Evolutionary conservation across 2,329 filamentous ascomycete genomes (phyloP).

Genomic region (Penicillium sclerotigenum): DNA sequence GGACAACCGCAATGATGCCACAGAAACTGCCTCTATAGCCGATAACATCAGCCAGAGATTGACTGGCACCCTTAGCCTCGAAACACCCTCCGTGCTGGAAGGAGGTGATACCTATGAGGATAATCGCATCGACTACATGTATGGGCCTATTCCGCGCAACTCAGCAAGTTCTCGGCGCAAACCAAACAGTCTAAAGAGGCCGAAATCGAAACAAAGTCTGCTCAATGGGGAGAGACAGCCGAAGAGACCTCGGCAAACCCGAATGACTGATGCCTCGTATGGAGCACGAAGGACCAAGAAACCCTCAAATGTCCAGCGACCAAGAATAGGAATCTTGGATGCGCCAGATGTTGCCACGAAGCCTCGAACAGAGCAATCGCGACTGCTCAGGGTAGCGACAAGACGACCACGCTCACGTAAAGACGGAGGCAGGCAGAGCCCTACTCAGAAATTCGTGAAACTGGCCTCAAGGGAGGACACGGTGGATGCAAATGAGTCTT

Average conservation of each 20-base stretch:
- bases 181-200: constrained; percentile 16
- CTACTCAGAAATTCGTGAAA: constrained; percentile 51
- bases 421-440: constrained; percentile 52
- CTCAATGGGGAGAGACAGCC: constrained; percentile 17
- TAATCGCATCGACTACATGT: constrained; percentile 44
- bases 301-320: constrained; percentile 17
- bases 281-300: constrained; percentile 23
- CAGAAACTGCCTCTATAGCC: constrained; percentile 1
- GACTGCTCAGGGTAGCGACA: constrained; percentile 56
- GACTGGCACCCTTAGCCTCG: constrained; percentile 19
- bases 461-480: constrained; percentile 54
- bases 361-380: constrained; percentile 41
- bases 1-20: neutral
- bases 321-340: constrained; percentile 52
- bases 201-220: constrained; percentile 14
- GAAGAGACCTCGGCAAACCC: constrained; percentile 34
- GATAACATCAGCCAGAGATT: constrained; percentile 13
- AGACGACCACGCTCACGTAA: constrained; percentile 49
- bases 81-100: constrained; percentile 23
- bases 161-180: constrained; percentile 7
- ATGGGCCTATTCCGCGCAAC: constrained; percentile 30
- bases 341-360: constrained; percentile 36
- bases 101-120: constrained; percentile 41
- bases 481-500: constrained; percentile 49
- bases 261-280: constrained; percentile 35